These are phyloP conservation scores for Sideroxylon spinosum DNA, from an alignment of 179 eudicot genomes.

Conservation along the genomic window DNA sequence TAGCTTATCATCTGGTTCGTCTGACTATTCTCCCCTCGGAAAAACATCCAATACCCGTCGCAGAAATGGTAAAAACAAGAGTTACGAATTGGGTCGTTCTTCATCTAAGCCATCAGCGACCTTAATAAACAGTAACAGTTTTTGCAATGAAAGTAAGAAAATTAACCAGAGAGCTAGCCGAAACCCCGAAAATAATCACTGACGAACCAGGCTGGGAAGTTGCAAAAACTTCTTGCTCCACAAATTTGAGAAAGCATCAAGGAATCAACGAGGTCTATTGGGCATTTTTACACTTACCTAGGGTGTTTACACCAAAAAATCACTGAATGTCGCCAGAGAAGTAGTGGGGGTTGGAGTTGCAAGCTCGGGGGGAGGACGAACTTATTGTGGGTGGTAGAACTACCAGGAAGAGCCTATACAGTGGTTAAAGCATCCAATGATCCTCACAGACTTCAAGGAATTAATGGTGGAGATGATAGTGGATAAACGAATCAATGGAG, in stretches of 20 bases:
- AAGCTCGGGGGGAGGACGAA: background rate
- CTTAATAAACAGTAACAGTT: background rate
- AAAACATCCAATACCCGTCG: background rate
- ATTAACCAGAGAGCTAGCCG: background rate
- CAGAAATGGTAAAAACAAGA: background rate
- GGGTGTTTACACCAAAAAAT: background rate
- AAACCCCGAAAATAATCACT: background rate
- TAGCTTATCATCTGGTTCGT: conserved; percentile 31
- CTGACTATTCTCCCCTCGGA: conserved; percentile 17
- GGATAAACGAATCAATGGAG: conserved; percentile 21
- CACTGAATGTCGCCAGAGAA: background rate
- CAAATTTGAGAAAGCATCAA: background rate
- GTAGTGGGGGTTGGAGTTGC: background rate
- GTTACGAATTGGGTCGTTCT: background rate
- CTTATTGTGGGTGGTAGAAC: background rate
- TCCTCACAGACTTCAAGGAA: conserved; percentile 28
- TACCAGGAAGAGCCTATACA: conserved; percentile 20
- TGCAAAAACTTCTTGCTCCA: no score
- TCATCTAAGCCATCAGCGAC: background rate
- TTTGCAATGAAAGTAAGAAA: background rate
- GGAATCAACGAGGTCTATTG: background rate
- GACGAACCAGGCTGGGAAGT: background rate
- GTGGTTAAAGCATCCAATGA: conserved; percentile 24
- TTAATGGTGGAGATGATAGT: conserved; percentile 38
- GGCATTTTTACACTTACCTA: background rate